These are phyloP conservation scores for Prosopis cineraria DNA, from an alignment of 306 rosid species.

Conservation along the genomic window DNA sequence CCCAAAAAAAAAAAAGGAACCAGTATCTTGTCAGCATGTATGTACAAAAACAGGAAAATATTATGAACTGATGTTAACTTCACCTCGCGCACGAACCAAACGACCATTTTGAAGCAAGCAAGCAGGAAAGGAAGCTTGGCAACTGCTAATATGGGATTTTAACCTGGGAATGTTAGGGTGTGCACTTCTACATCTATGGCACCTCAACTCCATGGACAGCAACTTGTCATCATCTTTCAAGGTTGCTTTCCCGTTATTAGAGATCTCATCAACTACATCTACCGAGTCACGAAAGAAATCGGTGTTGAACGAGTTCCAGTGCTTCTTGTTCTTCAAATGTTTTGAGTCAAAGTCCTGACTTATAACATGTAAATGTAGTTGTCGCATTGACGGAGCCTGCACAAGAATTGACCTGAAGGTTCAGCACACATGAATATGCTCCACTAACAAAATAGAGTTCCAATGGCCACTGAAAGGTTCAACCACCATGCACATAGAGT, in stretches of 20 bases:
- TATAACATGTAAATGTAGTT: constrained; percentile 83
- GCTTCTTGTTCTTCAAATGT: constrained; percentile 85
- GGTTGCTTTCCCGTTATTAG: constrained; percentile 55
- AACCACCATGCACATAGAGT: constrained; percentile 18
- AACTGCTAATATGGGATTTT: constrained; percentile 65
- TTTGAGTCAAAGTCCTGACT: constrained; percentile 91
- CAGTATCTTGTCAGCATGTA: neutral
- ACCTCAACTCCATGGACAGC: constrained; percentile 75
- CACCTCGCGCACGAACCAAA: constrained; percentile 44
- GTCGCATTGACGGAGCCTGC: constrained; percentile 94
- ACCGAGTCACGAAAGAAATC: constrained; percentile 77
- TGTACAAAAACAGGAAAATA: constrained; percentile 2
- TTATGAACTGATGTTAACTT: constrained; percentile 31
- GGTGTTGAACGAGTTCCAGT: constrained; percentile 93
- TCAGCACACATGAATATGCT: constrained; percentile 8
- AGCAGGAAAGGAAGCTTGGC: constrained; percentile 64
- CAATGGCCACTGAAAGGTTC: constrained; percentile 6
- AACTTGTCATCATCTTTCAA: constrained; percentile 59
- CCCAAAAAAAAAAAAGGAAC: neutral
- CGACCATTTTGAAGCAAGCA: constrained; percentile 59
- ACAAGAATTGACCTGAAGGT: constrained; percentile 29
- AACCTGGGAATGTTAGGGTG: constrained; percentile 85
- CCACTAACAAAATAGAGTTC: neutral
- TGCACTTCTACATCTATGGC: constrained; percentile 88
- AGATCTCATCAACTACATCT: constrained; percentile 64